Percentiles rank a stretch among this genome's conserved stretches.
phyloP scores from a whole-genome alignment of 2,329 filamentous ascomycete species.

The Venturia effusa region DNA sequence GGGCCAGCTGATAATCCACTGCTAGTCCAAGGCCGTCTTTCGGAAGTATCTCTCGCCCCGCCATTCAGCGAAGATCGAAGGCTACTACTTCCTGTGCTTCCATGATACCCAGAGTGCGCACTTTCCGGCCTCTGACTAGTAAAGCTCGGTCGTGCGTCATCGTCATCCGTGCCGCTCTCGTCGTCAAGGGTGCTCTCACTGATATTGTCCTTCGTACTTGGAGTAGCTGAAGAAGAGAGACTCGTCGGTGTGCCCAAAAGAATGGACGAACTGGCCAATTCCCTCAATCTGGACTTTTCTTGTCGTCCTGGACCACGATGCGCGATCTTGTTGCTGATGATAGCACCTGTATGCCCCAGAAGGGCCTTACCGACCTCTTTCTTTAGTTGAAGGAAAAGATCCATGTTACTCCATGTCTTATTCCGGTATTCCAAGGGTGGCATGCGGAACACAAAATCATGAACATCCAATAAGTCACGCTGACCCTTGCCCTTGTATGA shows the following conservation, averaged over 20 bases:
- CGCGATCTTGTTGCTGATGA: conserved; percentile 94
- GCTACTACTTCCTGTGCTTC: background rate
- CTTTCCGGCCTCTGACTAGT: background rate
- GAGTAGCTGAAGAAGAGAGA: background rate
- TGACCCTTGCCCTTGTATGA: conserved; percentile 95
- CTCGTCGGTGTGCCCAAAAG: conserved; percentile 32
- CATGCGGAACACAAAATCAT: conserved; percentile 94
- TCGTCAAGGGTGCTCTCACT: background rate
- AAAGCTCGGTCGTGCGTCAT: background rate
- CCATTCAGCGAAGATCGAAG: background rate
- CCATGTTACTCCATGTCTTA: conserved; percentile 98
- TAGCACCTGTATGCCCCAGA: conserved; percentile 89
- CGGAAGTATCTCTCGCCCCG: background rate
- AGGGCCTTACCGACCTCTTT: conserved; percentile 89
- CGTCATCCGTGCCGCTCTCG: background rate
- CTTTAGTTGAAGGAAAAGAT: conserved; percentile 84
- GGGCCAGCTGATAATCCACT: background rate
- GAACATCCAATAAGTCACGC: conserved; percentile 80
- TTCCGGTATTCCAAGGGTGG: conserved; percentile 93
- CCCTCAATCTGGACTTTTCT: conserved; percentile 67
- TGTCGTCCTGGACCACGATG: conserved; percentile 74
- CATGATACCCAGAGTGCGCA: background rate
- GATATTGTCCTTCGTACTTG: background rate
- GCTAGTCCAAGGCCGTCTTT: background rate
- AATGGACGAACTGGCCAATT: conserved; percentile 70